A percentile compares a stretch with the other conserved stretches of the same genome.
Evolutionary conservation across 192 early-diverging fungal genomes (phyloP).

Genomic region (Glomus cerebriforme): DNA sequence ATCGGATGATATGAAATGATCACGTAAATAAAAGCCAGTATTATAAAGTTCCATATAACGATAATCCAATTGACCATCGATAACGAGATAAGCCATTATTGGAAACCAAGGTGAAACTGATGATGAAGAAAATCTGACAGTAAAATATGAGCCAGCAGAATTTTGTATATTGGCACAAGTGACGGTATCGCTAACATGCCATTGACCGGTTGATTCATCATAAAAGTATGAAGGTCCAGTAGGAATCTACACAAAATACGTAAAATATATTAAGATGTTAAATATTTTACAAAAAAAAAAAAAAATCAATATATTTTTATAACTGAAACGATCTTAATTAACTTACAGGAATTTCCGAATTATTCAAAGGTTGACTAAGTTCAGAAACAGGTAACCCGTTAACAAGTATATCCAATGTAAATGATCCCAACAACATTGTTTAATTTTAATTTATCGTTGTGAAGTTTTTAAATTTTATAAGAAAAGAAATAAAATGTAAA

Average conservation of each 20-base stretch:
- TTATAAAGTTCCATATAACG: constrained; percentile 5
- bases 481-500: too few species aligned
- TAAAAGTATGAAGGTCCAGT: not conserved
- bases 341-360: not conserved
- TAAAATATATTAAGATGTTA: too few species aligned
- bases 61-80: constrained; percentile 11
- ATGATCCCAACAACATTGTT: not conserved
- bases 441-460: too few species aligned
- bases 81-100: not conserved
- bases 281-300: too few species aligned
- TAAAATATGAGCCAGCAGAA: not conserved
- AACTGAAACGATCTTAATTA: too few species aligned
- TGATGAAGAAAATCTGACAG: constrained; percentile 1
- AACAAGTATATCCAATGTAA: not conserved
- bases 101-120: not conserved
- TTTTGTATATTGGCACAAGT: not conserved
- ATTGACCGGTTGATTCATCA: not conserved
- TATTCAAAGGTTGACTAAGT: not conserved
- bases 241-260: not conserved
- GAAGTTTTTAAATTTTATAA: too few species aligned
- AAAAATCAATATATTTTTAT: too few species aligned
- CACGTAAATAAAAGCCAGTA: not conserved
- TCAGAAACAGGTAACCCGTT: not conserved
- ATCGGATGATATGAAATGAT: not conserved
- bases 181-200: not conserved